These are phyloP conservation scores for Artemisia annua DNA, from an alignment of 129 eudicot species.

Conservation along the genomic window DNA sequence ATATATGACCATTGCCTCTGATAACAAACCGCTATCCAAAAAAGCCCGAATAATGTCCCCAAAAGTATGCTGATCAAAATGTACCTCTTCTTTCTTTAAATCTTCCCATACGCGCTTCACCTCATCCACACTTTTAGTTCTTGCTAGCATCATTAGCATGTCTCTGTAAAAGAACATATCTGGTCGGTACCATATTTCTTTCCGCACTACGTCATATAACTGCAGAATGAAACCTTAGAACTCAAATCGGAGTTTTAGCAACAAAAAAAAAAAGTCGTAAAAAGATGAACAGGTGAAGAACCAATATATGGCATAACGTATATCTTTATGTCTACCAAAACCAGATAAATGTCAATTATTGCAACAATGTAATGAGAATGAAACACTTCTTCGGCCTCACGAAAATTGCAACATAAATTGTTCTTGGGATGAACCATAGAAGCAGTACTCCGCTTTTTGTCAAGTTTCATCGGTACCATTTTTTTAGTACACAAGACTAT, in stretches of 20 bases:
- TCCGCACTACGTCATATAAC: constrained; percentile 85
- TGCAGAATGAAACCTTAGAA: constrained; percentile 24
- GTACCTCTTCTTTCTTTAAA: constrained; percentile 65
- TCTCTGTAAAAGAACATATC: constrained; percentile 98
- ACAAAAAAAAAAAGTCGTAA: background rate
- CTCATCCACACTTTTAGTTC: constrained; percentile 75
- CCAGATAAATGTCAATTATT: no score
- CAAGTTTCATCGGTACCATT: no score
- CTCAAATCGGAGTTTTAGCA: background rate
- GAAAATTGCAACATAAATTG: no score
- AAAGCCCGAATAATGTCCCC: constrained; percentile 87
- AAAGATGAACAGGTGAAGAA: background rate
- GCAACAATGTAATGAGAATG: no score
- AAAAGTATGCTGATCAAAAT: constrained; percentile 90
- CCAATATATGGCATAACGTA: background rate
- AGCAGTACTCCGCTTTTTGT: no score
- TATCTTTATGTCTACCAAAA: no score
- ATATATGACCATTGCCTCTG: constrained; percentile 78
- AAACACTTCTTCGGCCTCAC: no score
- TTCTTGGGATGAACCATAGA: no score
- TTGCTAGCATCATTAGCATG: constrained; percentile 92
- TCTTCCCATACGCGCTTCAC: constrained; percentile 69
- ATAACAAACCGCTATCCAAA: constrained; percentile 59
- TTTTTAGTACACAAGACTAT: no score
- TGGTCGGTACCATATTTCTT: constrained; percentile 95